Evolutionary conservation across 257 asterid species (phyloP), one percentile per base, ranked within the genome.

Genomic region (Ocimum tenuiflorum): DNA sequence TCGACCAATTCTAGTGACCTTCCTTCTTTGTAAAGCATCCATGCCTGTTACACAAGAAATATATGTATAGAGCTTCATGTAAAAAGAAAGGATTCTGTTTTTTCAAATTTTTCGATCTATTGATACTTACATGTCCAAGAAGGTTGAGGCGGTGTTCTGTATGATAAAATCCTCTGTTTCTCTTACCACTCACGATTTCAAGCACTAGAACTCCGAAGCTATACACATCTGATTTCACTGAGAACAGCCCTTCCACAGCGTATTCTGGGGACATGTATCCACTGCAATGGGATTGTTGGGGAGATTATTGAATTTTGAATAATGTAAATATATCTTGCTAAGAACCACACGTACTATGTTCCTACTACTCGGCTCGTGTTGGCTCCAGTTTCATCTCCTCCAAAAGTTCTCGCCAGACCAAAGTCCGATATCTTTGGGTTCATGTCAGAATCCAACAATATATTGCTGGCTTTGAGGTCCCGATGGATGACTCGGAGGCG

Each of bases 391-490:
- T 73, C 78, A 18, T 67, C 48, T 6, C 60, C 60, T 48, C 42
- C 50, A 14, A 23, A 47, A 3, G 2, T 38, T 65, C 50, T 73
- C 0, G 77, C 67, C 31, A 70, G 48, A 18, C 83, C 80, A 42
- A 75, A 72, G 41, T 72, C 77, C n/a, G 75, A 78, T 17, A 78
- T 79, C 60, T 69, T 75, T 3, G 77, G 73, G 29, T 64, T 72
- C 75, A 75, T 79, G 14, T 72, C 76, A 7, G 0, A 11, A 45
- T 79, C 83, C 3, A 73, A 39, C 9, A 72, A 33, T 33, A 70
- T 62, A 45, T 79, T 79, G 57, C 80, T 75, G 1, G 77, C 73
- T 63, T 78, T 78, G 47, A 74, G 70, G 47, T 78, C 82, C n/a
- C 79, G 41, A 15, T 69, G 57, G 57, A 51, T 51, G 2, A 51